Evolutionary conservation across 164 flowering plant genomes (phyloP), one percentile per base, ranked within the genome.

Genomic region (Sedum album): DNA sequence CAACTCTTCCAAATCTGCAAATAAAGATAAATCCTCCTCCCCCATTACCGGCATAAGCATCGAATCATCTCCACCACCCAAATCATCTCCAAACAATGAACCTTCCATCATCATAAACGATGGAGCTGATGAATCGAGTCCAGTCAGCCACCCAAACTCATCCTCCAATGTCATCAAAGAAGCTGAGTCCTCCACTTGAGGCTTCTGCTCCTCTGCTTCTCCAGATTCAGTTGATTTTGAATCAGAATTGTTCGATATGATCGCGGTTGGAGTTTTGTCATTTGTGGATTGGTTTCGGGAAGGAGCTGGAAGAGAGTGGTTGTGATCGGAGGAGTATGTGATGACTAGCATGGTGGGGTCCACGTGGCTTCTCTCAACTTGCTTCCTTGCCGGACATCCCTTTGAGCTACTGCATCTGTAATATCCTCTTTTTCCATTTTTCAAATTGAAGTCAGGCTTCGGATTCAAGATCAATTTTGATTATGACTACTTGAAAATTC

Each of bases 331-430:
- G 26, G 91, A 81, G 75, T 93, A 93, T 13, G 98, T 93, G 53
- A 93, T 79, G 28, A 90, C 71, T 18, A 93, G 77, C 91, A 84
- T 83, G 38, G 83, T 79, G 44, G 98, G 96, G 73, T 93, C 96
- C 65, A 72, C 74, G 8, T 85, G 79, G 83, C 90, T 89, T 38
- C 96, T 68, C 79, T 93, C 98, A 0, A 93, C 98, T 76, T 93
- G 98, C 62, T 93, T 93, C 66, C 92, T 83, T 0, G 96, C 98
- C 17, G 98, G 98, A 60, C 98, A 93, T 0, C 98, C 98, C 68
- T 90, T 90, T 20, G 92, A 88, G 65, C 93, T 91, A 69, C 97
- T 91, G 68, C 96, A 89, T 48, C 93, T 79, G 71, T 90, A 92
- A 73, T 92, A 92, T 5, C 94, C 96, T 63, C 97, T 91, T 84